These are phyloP conservation scores for Spathaspora hagerdaliae DNA, from an alignment of 805 yeast species.

Conservation along the genomic window DNA sequence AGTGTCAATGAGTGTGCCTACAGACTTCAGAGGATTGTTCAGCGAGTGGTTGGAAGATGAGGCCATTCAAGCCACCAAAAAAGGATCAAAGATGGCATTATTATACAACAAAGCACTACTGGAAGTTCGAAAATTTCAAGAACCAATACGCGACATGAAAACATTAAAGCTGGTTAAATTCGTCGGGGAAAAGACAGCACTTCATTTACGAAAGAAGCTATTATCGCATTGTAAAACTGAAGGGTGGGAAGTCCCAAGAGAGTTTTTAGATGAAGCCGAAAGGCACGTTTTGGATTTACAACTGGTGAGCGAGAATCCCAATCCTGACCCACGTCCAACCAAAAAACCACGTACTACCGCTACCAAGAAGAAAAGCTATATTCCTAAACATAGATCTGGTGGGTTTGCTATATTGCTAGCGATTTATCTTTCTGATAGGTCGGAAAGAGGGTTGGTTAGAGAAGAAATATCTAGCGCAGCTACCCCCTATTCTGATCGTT, in stretches of 20 bases:
- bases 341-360: constrained; percentile 13
- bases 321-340: not conserved
- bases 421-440: constrained; percentile 45
- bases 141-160: constrained; percentile 48
- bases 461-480: constrained; percentile 56
- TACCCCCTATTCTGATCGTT: constrained; percentile 49
- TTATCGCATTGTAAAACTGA: constrained; percentile 53
- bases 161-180: constrained; percentile 58
- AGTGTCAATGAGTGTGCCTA: no score
- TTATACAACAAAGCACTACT: constrained; percentile 56
- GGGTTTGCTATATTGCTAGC: constrained; percentile 78
- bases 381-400: constrained; percentile 76
- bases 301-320: not conserved
- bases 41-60: constrained; percentile 57
- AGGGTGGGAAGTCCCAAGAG: constrained; percentile 43
- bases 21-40: constrained; percentile 27
- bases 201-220: constrained; percentile 44
- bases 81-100: constrained; percentile 49
- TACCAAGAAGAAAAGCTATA: constrained; percentile 35
- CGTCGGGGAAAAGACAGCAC: constrained; percentile 70
- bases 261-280: constrained; percentile 14
- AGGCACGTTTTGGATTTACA: constrained; percentile 2
- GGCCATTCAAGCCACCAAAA: constrained; percentile 38
- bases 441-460: constrained; percentile 57
- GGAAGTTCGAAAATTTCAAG: constrained; percentile 42